Conservation (phyloP, 2,329 filamentous ascomycete genomes). For the Pseudogymnoascus sp. region DNA sequence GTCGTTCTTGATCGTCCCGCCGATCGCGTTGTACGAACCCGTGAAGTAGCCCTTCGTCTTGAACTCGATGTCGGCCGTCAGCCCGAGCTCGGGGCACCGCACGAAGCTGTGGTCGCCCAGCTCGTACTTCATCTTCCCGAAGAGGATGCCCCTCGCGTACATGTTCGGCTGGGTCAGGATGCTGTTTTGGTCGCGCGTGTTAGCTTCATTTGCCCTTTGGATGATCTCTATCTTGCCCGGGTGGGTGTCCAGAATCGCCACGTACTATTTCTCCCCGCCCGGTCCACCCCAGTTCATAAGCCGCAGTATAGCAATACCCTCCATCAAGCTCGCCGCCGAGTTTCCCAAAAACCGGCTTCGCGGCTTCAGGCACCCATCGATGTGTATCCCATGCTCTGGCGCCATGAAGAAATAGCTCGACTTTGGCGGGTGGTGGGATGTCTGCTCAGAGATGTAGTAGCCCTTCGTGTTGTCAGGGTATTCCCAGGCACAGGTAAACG, state of each 20-base stretch:
- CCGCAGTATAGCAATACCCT: conserved; percentile 81
- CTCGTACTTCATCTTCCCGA: conserved; percentile 99
- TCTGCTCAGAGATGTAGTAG: conserved; percentile 97
- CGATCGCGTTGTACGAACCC: conserved; percentile 93
- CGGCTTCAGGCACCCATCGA: conserved; percentile 91
- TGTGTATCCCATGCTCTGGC: conserved; percentile 84
- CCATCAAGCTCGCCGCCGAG: conserved; percentile 96
- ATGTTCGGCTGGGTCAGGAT: conserved; percentile 97
- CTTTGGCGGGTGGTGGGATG: conserved; percentile 95
- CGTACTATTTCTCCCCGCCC: conserved; percentile 80
- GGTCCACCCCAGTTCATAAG: conserved; percentile 68
- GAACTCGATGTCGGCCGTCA: conserved; percentile 90
- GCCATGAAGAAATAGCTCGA: conserved; percentile 99
- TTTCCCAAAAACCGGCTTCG: conserved; percentile 93
- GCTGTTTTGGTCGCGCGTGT: conserved; percentile 26
- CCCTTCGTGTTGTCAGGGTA: conserved; percentile 74
- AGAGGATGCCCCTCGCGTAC: conserved; percentile 94
- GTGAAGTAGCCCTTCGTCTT: conserved; percentile 98
- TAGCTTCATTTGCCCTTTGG: conserved; percentile 29
- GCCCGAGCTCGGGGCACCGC: conserved; percentile 76
- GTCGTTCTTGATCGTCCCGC: conserved; percentile 81
- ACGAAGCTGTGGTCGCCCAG: conserved; percentile 93
- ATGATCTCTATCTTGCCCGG: neutral
- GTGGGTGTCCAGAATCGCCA: conserved; percentile 16
- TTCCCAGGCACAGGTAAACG: conserved; percentile 94